Evolutionary conservation across 2,329 filamentous ascomycete species (phyloP).

Genomic region (Aspergillus fumigatiaffinis): DNA sequence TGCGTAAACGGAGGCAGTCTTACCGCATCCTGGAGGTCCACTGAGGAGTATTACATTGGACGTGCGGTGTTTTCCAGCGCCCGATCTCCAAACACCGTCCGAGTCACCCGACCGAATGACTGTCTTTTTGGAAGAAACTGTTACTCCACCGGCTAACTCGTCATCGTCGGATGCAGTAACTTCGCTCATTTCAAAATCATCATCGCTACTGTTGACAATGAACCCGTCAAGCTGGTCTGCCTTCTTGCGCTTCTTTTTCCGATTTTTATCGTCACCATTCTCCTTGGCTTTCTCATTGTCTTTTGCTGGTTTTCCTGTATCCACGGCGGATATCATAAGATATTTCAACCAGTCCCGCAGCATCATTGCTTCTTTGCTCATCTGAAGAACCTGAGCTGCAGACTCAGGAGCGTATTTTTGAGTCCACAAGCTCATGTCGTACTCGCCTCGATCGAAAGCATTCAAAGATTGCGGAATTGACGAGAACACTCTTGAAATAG

Average conservation of each 20-base stretch:
- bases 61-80: conserved; percentile 49
- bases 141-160: conserved; percentile 38
- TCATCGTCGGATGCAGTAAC: conserved; percentile 58
- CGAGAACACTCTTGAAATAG: conserved; percentile 57
- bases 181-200: conserved; percentile 65
- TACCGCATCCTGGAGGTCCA: conserved; percentile 84
- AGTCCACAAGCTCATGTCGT: conserved; percentile 69
- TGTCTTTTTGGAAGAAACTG: conserved; percentile 35
- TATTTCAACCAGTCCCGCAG: conserved; percentile 77
- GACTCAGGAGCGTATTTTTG: conserved; percentile 77
- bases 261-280: conserved; percentile 26
- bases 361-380: conserved; percentile 63
- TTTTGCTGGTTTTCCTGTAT: conserved; percentile 49
- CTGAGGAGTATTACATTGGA: conserved; percentile 81
- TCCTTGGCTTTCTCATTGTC: conserved; percentile 24
- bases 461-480: conserved; percentile 62
- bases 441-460: conserved; percentile 74
- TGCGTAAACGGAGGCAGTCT: conserved; percentile 88
- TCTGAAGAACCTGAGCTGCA: conserved; percentile 71
- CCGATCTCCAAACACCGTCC: conserved; percentile 29
- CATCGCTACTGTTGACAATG: conserved; percentile 73
- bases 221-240: conserved; percentile 73
- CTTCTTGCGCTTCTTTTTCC: conserved; percentile 62
- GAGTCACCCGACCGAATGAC: conserved; percentile 41
- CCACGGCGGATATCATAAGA: conserved; percentile 72